Evolutionary conservation across 176 grass and related monocot species (phyloP).

Genomic region (barley (Hordeum vulgare)): MorexV3_pseudomolecules_assembly NC_058524.1:628442520-628443019

Average conservation of each 20-base stretch:
- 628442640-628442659: neutral
- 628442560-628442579: neutral
- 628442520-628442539: neutral
- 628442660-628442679: neutral
- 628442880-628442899: neutral
- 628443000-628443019: neutral
- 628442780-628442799: neutral
- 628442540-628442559: neutral
- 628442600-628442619: too few relatives aligned
- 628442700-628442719: neutral
- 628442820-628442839: neutral
- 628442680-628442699: neutral
- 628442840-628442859: neutral
- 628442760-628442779: neutral
- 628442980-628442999: neutral
- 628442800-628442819: neutral
- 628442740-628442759: neutral
- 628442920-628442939: neutral
- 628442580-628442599: neutral
- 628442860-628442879: neutral
- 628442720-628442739: neutral
- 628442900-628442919: neutral
- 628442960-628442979: neutral
- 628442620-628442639: neutral
- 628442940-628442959: neutral